Base-by-base conservation (phyloP, 495 filamentous ascomycete genomes). In the Neurospora sp. region DNA sequence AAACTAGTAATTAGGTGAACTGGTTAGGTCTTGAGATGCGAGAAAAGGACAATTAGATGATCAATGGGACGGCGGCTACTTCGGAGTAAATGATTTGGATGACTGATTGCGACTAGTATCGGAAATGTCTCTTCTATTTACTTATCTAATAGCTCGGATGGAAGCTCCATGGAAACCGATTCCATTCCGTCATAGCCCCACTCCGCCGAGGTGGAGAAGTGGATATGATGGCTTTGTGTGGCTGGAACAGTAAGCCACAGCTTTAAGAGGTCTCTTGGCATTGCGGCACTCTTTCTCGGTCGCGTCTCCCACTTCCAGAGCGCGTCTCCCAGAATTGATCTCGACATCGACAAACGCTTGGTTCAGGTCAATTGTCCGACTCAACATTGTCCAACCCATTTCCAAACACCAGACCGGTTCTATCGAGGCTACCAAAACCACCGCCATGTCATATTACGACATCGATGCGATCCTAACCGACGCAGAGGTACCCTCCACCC, bases 401-500 rank as follows among this genome's bases (percentile, higher is more conserved):
- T 59, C 5, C 6, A 16, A 22, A 27, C 47, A 1, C 6, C 47
- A 59, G 47, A 12, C 12, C 22, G 27, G 53, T 14, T 16, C 5
- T 16, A 61, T 4, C 6, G 12, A 61, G 2, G 27, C 22, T 61
- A 18, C 1, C 3, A 3, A 31, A 31, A 18, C 0, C 41, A 3
- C 27, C 79, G 90, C 87, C 83, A 92, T 92, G 84, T 91, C 90
- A 44, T 99, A 99, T 85, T 98, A 98, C 85, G 92, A 96, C 80
- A 91, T 97, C 74, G 93, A 97, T 79, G 89, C 93, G 38, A 97
- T 98, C 73, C 85, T 98, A 69, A 98, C 96, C 1, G 94, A 97
- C 79, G 91, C 93, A 39, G 93, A 96, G 85, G 93, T 92, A 85
- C 68, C 75, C 22, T 75, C 45, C 71, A 8, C 37, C 42, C 12